Conservation (phyloP, 2,329 filamentous ascomycete genomes). For the Didymella lethalis region DNA sequence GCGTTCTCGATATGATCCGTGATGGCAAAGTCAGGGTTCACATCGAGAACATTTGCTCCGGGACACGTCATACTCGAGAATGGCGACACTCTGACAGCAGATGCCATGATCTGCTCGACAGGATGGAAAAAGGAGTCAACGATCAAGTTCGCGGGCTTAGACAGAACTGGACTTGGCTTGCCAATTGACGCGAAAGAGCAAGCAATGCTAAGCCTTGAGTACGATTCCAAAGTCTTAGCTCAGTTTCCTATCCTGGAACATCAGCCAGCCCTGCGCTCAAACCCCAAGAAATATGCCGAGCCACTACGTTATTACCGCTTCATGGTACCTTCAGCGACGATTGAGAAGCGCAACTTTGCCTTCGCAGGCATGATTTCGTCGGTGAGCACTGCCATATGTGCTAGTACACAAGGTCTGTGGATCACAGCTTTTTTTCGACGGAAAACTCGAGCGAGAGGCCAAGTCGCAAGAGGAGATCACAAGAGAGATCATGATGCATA, state of each 20-base stretch:
- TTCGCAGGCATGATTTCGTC: constrained; percentile 44
- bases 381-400: constrained; percentile 49
- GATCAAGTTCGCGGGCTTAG: constrained; percentile 15
- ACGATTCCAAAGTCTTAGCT: constrained; percentile 61
- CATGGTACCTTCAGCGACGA: constrained; percentile 46
- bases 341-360: constrained; percentile 20
- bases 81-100: constrained; percentile 1
- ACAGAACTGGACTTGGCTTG: constrained; percentile 16
- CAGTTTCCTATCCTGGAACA: constrained; percentile 62
- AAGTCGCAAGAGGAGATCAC: constrained; percentile 24
- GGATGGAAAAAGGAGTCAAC: constrained; percentile 15
- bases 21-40: constrained; percentile 61
- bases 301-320: constrained; percentile 54
- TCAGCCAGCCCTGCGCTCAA: constrained; percentile 51
- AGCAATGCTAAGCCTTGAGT: constrained; percentile 60
- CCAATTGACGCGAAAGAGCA: constrained; percentile 40
- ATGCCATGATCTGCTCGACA: constrained; percentile 14
- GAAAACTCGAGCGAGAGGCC: constrained; percentile 51
- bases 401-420: constrained; percentile 54
- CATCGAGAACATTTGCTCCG: constrained; percentile 13
- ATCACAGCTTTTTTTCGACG: constrained; percentile 70
- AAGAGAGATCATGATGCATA: constrained; percentile 65
- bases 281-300: constrained; percentile 22
- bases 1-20: constrained; percentile 65
- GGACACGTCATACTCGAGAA: constrained; percentile 7